phyloP scores from a whole-genome alignment of 345 rosid genomes.

The Salix suchowensis region DNA sequence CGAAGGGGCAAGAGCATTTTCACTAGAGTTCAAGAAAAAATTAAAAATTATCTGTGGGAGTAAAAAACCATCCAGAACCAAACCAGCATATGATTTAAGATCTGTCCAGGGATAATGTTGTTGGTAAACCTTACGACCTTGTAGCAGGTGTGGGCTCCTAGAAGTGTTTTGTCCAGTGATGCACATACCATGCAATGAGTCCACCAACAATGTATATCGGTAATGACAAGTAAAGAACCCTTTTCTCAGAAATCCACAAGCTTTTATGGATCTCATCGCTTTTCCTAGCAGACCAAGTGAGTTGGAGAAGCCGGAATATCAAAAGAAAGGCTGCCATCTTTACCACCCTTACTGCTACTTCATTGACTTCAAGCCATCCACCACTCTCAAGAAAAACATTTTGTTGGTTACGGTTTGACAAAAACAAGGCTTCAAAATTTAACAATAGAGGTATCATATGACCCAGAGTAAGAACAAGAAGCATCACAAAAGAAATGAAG shows the following conservation, averaged over 20 bases:
- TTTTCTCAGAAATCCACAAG: conserved; percentile 65
- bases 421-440: conserved; percentile 73
- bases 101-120: conserved; percentile 52
- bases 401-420: conserved; percentile 37
- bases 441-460: conserved; percentile 75
- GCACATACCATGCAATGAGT: conserved; percentile 57
- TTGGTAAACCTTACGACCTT: conserved; percentile 20
- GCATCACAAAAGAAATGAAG: conserved; percentile 63
- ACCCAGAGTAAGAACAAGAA: conserved; percentile 55
- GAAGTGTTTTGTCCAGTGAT: conserved; percentile 32
- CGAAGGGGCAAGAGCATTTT: conserved; percentile 45
- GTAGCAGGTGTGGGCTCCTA: conserved; percentile 22
- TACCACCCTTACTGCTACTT: conserved; percentile 70
- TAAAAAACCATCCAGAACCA: conserved; percentile 70
- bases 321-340: conserved; percentile 83
- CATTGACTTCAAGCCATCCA: conserved; percentile 83
- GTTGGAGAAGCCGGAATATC: conserved; percentile 71
- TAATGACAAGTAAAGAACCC: conserved; percentile 45
- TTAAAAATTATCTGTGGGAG: conserved; percentile 83
- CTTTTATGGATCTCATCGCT: conserved; percentile 28
- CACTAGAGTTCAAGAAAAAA: conserved; percentile 41
- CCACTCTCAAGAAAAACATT: conserved; percentile 56
- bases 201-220: conserved; percentile 64
- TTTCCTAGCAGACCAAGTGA: conserved; percentile 63
- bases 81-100: conserved; percentile 70